A percentile compares a stretch with the other conserved stretches of the same genome.
Evolutionary conservation across 1,139 yeast species (phyloP).

Genomic region (Sugiyamaella castrensis): DNA sequence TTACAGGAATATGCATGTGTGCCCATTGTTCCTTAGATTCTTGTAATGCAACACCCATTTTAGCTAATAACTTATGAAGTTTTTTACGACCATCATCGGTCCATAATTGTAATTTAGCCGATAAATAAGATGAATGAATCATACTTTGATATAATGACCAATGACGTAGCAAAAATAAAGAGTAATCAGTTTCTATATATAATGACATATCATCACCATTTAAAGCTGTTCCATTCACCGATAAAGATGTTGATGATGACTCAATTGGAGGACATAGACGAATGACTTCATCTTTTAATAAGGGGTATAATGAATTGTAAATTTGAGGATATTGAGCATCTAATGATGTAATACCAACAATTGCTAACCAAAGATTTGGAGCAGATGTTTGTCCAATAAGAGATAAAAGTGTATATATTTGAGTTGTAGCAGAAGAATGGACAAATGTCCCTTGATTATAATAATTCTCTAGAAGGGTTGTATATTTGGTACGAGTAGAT

Average conservation of each 20-base stretch:
- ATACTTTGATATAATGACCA: slow-evolving; percentile 93
- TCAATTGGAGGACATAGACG: slow-evolving; percentile 51
- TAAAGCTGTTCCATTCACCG: slow-evolving; percentile 38
- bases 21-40: slow-evolving; percentile 92
- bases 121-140: slow-evolving; percentile 83
- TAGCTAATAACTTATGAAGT: slow-evolving; percentile 86
- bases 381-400: slow-evolving; percentile 73
- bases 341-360: slow-evolving; percentile 82
- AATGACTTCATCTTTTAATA: slow-evolving; percentile 77
- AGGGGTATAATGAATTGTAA: slow-evolving; percentile 68
- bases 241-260: slow-evolving; percentile 22
- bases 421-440: slow-evolving; percentile 71
- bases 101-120: slow-evolving; percentile 84
- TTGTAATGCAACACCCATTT: slow-evolving; percentile 89
- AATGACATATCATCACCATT: slow-evolving; percentile 63
- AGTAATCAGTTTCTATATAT: slow-evolving; percentile 73
- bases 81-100: slow-evolving; percentile 87
- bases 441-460: slow-evolving; percentile 69
- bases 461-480: slow-evolving; percentile 25
- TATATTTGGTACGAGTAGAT: slow-evolving; percentile 14
- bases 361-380: slow-evolving; percentile 78
- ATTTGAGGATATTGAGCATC: slow-evolving; percentile 74
- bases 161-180: slow-evolving; percentile 81
- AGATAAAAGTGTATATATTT: slow-evolving; percentile 74
- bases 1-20: slow-evolving; percentile 79